Conservation (phyloP, 495 filamentous ascomycete genomes). For the Podospora comata region DNA sequence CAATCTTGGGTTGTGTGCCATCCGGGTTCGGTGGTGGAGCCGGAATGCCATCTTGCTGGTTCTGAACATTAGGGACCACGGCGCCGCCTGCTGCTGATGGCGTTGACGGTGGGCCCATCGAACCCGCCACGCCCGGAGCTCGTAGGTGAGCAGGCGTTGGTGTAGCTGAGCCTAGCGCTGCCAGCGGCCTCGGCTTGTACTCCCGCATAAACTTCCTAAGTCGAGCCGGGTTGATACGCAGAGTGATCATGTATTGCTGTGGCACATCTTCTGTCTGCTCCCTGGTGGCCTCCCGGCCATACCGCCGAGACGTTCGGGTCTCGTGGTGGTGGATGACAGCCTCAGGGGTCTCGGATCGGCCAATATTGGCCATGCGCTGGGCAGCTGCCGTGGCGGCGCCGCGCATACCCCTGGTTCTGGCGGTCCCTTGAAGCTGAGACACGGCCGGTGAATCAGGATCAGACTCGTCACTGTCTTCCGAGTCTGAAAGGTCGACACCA, state of each 20-base stretch:
- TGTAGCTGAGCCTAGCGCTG: constrained; percentile 39
- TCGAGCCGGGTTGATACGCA: constrained; percentile 64
- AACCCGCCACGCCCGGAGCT: constrained; percentile 50
- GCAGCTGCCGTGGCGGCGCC: constrained; percentile 81
- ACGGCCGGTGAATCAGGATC: constrained; percentile 82
- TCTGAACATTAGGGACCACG: constrained; percentile 34
- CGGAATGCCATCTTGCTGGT: constrained; percentile 62
- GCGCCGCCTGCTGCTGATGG: constrained; percentile 34
- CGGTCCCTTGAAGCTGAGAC: constrained; percentile 69
- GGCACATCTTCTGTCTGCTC: constrained; percentile 69
- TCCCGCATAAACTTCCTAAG: constrained; percentile 57
- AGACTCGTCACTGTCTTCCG: constrained; percentile 83
- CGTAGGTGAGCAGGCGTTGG: constrained; percentile 52
- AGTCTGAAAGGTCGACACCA: constrained; percentile 73
- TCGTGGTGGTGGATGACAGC: constrained; percentile 67
- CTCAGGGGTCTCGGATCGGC: constrained; percentile 88
- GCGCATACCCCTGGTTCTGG: constrained; percentile 81
- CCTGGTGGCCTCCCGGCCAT: constrained; percentile 52
- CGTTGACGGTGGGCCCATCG: constrained; percentile 60
- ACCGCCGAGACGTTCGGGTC: constrained; percentile 61
- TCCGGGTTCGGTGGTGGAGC: constrained; percentile 58
- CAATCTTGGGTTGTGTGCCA: constrained; percentile 47
- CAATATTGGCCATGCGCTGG: constrained; percentile 67
- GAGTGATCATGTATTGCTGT: constrained; percentile 62
- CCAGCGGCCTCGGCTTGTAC: constrained; percentile 37